Percentiles rank a stretch among this genome's conserved stretches.
Evolutionary conservation across 768 basidiomycete genomes (phyloP).

Genomic region (Mycena rosella): DNA sequence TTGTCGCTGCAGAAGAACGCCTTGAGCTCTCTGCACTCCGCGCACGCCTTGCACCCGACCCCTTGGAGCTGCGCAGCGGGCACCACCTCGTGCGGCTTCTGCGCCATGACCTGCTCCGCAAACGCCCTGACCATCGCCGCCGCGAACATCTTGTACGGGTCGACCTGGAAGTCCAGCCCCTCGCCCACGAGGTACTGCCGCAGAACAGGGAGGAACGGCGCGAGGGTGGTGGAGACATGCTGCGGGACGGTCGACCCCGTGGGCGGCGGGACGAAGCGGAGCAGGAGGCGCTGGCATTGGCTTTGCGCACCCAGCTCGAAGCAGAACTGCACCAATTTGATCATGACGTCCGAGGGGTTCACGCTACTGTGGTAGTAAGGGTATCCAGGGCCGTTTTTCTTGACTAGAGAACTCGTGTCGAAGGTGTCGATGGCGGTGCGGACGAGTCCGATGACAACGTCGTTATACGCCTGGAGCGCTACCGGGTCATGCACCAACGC

Average conservation of each 20-base stretch:
- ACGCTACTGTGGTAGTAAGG: too few species aligned
- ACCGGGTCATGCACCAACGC: background rate
- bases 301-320: conserved; percentile 18
- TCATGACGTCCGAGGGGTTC: background rate
- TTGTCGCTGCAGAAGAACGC: conserved; percentile 28
- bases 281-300: conserved; percentile 7
- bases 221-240: conserved; percentile 27
- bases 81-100: conserved; percentile 26
- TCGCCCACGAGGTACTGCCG: conserved; percentile 12
- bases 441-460: conserved; percentile 11
- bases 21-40: conserved; percentile 18
- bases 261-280: conserved; percentile 15
- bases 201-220: conserved; percentile 31
- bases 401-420: too few species aligned
- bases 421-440: background rate
- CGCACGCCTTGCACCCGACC: conserved; percentile 24
- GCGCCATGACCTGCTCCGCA: conserved; percentile 24
- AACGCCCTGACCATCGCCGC: conserved; percentile 31
- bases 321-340: conserved; percentile 29
- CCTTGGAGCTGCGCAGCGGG: conserved; percentile 14
- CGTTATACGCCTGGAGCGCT: background rate
- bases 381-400: too few species aligned
- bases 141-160: conserved; percentile 31
- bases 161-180: conserved; percentile 9
- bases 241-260: conserved; percentile 2